Evolutionary conservation across 2,329 filamentous ascomycete genomes (phyloP).

Genomic region (Karstenula rhodostoma): DNA sequence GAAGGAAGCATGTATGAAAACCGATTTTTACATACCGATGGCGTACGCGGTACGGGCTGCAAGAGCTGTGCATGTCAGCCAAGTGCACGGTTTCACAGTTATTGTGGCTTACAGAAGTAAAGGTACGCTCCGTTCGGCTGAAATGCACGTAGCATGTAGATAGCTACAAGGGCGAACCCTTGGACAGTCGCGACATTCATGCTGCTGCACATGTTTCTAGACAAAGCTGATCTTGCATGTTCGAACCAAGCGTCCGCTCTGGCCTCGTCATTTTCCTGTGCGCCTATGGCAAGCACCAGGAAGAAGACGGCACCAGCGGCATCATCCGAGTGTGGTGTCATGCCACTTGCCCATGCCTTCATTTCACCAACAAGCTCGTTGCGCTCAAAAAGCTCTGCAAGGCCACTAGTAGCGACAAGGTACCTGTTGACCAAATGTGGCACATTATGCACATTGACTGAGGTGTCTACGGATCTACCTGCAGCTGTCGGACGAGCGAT

Average conservation of each 20-base stretch:
- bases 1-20: not conserved
- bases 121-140: slow-evolving; percentile 63
- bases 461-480: slow-evolving; percentile 25
- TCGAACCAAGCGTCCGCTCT: slow-evolving; percentile 58
- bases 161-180: slow-evolving; percentile 60
- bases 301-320: slow-evolving; percentile 59
- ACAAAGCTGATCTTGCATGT: slow-evolving; percentile 54
- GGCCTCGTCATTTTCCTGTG: slow-evolving; percentile 53
- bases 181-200: slow-evolving; percentile 61
- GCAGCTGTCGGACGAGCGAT: slow-evolving; percentile 36
- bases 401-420: slow-evolving; percentile 56
- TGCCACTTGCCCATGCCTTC: slow-evolving; percentile 34
- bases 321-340: slow-evolving; percentile 43
- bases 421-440: slow-evolving; percentile 54
- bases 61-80: slow-evolving; percentile 36
- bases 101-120: slow-evolving; percentile 52
- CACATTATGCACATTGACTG: slow-evolving; percentile 50
- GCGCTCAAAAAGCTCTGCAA: slow-evolving; percentile 58
- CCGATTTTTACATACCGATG: slow-evolving; percentile 46
- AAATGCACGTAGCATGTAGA: slow-evolving; percentile 61
- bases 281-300: slow-evolving; percentile 60
- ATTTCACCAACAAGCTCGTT: slow-evolving; percentile 43
- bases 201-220: slow-evolving; percentile 57
- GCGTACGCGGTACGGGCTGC: slow-evolving; percentile 62
- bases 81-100: not conserved